Base-by-base conservation (phyloP, 371 early-diverging fungal species). In the Umbelopsis sp. region DNA sequence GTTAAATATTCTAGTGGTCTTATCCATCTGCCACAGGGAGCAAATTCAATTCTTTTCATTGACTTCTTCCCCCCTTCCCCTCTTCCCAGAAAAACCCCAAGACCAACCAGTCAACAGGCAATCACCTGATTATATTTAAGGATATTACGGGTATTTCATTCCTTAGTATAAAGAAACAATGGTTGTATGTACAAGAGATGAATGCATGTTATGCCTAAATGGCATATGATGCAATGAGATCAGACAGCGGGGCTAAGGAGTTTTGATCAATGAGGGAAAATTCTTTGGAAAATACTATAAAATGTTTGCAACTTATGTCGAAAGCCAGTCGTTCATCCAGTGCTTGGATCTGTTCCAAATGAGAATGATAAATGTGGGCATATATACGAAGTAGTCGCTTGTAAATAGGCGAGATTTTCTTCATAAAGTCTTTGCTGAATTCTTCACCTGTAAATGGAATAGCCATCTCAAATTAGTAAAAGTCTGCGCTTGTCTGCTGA, bases 251-350 rank as follows among this genome's bases (percentile, higher is more conserved):
- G 14, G 82, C 88, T 37, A 91, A 73, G 63, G 93, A 93, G 66
- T 89, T 87, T 66, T 80, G 71, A 25, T 91, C 89, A 44, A 96
- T 87, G 67, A 95, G 79, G 53, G 85, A 69, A 75, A 93, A 96
- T 77, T 94, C 92, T 66, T 87, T 86, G 50, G 90, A 92, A 78
- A 96, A 95, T 25, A 88, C 82, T 29, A 93, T 87, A 77, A 95
- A 95, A 74, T 96, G 96, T 71, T 93, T 93, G 78, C 95, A 95
- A 68, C 86, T 84, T 11, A 96, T 95, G 79, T 96, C 95, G 63
- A 96, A 81, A 73, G 93, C 93, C 11, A 92, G 89, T 63, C 92
- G 94, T 63, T 92, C 89, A 7, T 89, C 91, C 24, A 92, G 80
- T n/a, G 80, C 83, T 24, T 85, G 81, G 52, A 95, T 79, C 57